These are phyloP conservation scores for Anisogramma anomala DNA, from an alignment of 2,329 filamentous ascomycete species.

Conservation along the genomic window DNA sequence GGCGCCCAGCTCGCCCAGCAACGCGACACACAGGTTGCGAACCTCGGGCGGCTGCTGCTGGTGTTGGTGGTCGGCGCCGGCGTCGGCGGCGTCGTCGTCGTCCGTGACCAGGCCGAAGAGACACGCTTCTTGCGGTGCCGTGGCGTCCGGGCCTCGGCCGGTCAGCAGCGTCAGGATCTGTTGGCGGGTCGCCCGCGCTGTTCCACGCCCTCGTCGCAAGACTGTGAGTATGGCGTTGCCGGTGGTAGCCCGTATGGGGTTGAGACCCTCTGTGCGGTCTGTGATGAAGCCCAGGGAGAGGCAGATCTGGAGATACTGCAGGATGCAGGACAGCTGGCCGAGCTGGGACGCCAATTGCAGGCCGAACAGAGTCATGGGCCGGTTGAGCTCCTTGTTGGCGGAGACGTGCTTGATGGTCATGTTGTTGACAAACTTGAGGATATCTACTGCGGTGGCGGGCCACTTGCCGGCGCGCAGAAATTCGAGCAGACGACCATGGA, in stretches of 20 bases:
- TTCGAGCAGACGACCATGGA: conserved; percentile 12
- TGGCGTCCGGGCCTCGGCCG: conserved; percentile 4
- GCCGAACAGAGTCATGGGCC: conserved; percentile 14
- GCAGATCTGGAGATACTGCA: conserved; percentile 15
- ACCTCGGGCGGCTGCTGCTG: background rate
- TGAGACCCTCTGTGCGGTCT: background rate
- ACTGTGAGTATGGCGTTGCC: conserved; percentile 2
- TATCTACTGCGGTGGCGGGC: background rate
- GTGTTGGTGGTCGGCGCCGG: no score
- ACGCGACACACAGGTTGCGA: conserved; percentile 3
- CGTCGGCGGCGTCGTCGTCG: no score
- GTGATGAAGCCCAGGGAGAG: conserved; percentile 3
- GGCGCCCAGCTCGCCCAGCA: conserved; percentile 18
- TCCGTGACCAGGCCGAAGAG: conserved; percentile 8
- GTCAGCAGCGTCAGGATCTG: conserved; percentile 17
- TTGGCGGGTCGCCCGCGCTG: conserved; percentile 5
- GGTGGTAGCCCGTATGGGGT: background rate
- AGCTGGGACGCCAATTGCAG: conserved; percentile 12
- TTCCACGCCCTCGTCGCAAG: conserved; percentile 5
- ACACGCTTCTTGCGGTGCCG: conserved; percentile 1
- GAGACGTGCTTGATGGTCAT: conserved; percentile 24
- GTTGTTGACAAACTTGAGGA: conserved; percentile 31
- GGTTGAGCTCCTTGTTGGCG: conserved; percentile 11
- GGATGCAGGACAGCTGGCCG: conserved; percentile 12
- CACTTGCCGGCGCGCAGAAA: background rate